These are phyloP conservation scores for Beauveria brongniartii DNA, from an alignment of 2,329 filamentous ascomycete species.

Conservation along the genomic window DNA sequence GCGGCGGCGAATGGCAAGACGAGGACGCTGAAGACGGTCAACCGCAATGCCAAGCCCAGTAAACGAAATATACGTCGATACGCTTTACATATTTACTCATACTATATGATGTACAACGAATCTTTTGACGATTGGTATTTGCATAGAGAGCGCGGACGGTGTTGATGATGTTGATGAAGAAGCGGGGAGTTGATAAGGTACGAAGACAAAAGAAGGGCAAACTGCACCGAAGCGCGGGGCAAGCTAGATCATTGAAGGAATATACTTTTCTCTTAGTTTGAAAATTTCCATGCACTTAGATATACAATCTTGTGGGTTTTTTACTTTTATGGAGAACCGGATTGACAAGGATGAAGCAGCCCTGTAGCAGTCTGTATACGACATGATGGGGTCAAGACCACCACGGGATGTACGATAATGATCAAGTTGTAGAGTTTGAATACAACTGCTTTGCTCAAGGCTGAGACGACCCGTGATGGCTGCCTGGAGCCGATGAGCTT, in stretches of 20 bases:
- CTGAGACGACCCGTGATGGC: no score
- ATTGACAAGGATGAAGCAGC: not conserved
- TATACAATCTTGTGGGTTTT: not conserved
- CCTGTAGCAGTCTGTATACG: not conserved
- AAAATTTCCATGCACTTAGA: not conserved
- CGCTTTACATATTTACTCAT: not conserved
- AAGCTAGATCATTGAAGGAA: not conserved
- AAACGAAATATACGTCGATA: constrained; percentile 22
- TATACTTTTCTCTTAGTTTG: not conserved
- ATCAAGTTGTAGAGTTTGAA: no score
- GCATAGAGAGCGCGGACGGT: not conserved
- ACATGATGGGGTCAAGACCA: no score
- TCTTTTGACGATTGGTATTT: not conserved
- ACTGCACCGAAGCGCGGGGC: not conserved
- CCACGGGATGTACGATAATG: no score
- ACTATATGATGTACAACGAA: not conserved
- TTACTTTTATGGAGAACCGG: not conserved
- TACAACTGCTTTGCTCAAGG: no score
- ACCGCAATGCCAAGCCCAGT: constrained; percentile 68
- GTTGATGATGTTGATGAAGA: not conserved
- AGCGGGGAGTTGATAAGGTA: not conserved
- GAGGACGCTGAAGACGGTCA: constrained; percentile 59
- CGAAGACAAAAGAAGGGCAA: not conserved
- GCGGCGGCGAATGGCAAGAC: constrained; percentile 60
- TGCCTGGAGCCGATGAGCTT: no score